phyloP scores from a whole-genome alignment of 805 yeast genomes.

The Cyberlindnera xylosilytica region DNA sequence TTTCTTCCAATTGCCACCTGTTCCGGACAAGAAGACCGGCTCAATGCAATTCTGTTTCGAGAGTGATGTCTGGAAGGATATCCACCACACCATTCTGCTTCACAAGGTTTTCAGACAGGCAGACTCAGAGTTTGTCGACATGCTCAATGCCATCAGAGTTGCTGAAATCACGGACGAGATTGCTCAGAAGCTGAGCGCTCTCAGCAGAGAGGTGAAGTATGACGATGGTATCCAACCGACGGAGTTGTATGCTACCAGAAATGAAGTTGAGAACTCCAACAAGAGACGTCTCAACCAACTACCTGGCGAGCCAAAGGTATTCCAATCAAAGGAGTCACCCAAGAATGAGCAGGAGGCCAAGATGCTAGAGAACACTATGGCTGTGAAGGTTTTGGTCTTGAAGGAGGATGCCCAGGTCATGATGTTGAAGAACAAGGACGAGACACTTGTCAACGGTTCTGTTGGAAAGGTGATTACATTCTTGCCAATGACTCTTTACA shows the following conservation, averaged over 20 bases:
- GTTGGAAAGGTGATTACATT: conserved; percentile 65
- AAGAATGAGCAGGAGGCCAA: conserved; percentile 18
- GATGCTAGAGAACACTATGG: conserved; percentile 62
- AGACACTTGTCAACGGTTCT: conserved; percentile 83
- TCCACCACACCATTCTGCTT: conserved; percentile 65
- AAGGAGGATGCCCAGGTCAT: conserved; percentile 92
- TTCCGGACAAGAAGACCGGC: conserved; percentile 36
- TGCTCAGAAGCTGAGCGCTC: conserved; percentile 41
- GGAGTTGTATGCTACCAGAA: conserved; percentile 81
- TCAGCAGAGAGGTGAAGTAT: conserved; percentile 57
- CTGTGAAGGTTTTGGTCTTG: conserved; percentile 56
- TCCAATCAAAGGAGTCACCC: conserved; percentile 43
- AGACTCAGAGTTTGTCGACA: conserved; percentile 70
- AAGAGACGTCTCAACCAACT: conserved; percentile 44
- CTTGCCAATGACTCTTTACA: too few relatives aligned
- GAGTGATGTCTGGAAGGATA: conserved; percentile 64
- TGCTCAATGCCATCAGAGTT: conserved; percentile 76
- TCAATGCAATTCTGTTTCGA: conserved; percentile 68
- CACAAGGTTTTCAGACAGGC: conserved; percentile 87
- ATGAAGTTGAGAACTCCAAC: conserved; percentile 82
- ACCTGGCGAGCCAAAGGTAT: conserved; percentile 44
- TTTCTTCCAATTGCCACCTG: conserved; percentile 94
- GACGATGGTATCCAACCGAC: conserved; percentile 85
- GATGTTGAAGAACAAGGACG: conserved; percentile 82
- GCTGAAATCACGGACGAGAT: conserved; percentile 60